A percentile compares a stretch with the other conserved stretches of the same genome.
Evolutionary conservation across 2,329 filamentous ascomycete genomes (phyloP).

Genomic region (Trichoderma lentiforme): DNA sequence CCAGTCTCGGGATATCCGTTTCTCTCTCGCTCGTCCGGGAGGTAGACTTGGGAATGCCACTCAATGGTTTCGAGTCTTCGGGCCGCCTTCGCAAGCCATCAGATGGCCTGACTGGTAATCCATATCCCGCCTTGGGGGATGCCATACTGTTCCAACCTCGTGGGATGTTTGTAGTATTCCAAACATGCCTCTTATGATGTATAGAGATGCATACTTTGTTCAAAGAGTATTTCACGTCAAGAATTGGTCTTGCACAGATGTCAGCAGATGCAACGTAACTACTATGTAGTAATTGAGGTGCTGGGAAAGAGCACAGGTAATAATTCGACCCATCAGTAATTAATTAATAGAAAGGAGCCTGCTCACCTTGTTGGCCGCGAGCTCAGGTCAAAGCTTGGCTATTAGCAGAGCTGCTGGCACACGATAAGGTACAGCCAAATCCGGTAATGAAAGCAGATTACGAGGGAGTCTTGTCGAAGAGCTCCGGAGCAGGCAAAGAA

Average conservation of each 20-base stretch:
- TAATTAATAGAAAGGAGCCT: background rate
- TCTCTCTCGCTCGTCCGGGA: slow-evolving; percentile 25
- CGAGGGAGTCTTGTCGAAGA: background rate
- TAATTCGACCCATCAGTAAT: background rate
- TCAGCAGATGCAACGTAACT: slow-evolving; percentile 10
- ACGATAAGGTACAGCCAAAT: background rate
- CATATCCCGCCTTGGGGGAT: slow-evolving; percentile 40
- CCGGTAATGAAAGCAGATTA: background rate
- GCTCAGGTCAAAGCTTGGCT: background rate
- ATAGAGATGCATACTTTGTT: slow-evolving; percentile 13
- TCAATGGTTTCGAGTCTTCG: slow-evolving; percentile 23
- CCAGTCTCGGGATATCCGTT: slow-evolving; percentile 20
- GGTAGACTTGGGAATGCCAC: slow-evolving; percentile 25
- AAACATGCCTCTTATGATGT: slow-evolving; percentile 22
- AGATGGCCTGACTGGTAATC: slow-evolving; percentile 39
- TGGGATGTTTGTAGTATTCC: slow-evolving; percentile 21
- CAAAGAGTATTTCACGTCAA: background rate
- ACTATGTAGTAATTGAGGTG: background rate
- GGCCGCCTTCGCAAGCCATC: slow-evolving; percentile 34
- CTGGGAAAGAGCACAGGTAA: background rate
- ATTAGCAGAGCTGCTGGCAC: background rate
- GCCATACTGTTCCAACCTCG: slow-evolving; percentile 41
- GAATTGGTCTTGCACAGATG: background rate
- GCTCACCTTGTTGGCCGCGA: background rate
- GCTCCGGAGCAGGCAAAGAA: background rate